Evolutionary conservation across 441 rosid genomes (phyloP), one percentile per base, ranked within the genome.

Genomic region (Adansonia madagascariensis): DNA sequence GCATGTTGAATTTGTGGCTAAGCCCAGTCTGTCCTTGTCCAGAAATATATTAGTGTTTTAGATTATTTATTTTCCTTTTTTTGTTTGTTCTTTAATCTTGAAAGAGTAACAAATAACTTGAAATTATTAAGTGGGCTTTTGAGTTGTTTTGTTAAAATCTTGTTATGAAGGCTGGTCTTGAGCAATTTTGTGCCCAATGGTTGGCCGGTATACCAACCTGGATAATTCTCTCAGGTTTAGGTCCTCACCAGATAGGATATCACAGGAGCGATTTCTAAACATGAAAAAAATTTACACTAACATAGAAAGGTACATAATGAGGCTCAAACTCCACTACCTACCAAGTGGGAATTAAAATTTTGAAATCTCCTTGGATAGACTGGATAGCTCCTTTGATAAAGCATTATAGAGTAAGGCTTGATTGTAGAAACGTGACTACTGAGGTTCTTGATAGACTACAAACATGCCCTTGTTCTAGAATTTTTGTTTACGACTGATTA

Each of bases 11-110:
- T 67, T 44, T 46, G 53, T 46, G 31, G 55, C 55, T 20, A 47
- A 11, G 53, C 17, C 9, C 17, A 1, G 55, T 46, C 35, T 20
- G 55, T 44, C 71, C 55, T 44, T 31, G 35, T 20, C 71, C 17
- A 44, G 35, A 67, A 46, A 44, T 67, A 18, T 67, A 44, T 67
- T 20, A 20, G 71, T 46, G 20, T 67, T 67, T 67, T 67, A 67
- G 39, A 67, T 67, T 67, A 44, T 67, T 20, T 20, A 18, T 31
- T 66, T 35, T 17, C 8, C 20, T 63, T 63, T 63, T 2, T 46
- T 67, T 66, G 53, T 20, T 67, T 46, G 17, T 46, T 67, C 35
- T 67, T 67, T 11, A 18, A 46, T 67, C 46, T 44, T 3, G 31
- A 67, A 67, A 67, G 53, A 53, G 8, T 53, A 53, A 53, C 35